Conservation (phyloP, 495 filamentous ascomycete species). For the Penicillium daleae region DNA sequence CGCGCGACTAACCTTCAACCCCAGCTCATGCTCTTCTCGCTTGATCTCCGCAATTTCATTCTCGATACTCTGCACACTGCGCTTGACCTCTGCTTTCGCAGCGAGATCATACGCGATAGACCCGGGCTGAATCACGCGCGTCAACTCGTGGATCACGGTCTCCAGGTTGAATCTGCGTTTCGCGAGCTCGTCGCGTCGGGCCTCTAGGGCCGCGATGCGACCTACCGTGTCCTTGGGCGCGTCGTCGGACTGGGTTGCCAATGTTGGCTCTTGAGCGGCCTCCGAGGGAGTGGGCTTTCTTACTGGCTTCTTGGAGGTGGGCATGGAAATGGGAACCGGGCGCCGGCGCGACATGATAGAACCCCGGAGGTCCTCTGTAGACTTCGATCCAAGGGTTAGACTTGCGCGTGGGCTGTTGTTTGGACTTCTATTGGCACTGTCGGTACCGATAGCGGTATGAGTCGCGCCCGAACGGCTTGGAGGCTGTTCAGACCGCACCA, state of each 20-base stretch:
- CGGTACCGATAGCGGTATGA: conserved; percentile 60
- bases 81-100: conserved; percentile 69
- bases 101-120: conserved; percentile 60
- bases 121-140: conserved; percentile 59
- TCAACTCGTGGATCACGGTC: conserved; percentile 73
- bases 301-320: conserved; percentile 48
- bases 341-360: conserved; percentile 54
- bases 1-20: conserved; percentile 78
- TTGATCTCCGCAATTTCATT: conserved; percentile 78
- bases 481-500: conserved; percentile 50
- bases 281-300: conserved; percentile 59
- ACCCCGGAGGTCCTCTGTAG: conserved; percentile 34
- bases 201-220: conserved; percentile 68
- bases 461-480: conserved; percentile 74
- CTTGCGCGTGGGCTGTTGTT: conserved; percentile 50
- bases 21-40: conserved; percentile 83
- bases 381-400: conserved; percentile 38
- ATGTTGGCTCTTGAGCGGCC: conserved; percentile 43
- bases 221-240: conserved; percentile 57
- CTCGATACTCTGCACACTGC: conserved; percentile 68
- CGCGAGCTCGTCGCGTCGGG: conserved; percentile 64
- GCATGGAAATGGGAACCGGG: conserved; percentile 46
- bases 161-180: conserved; percentile 71
- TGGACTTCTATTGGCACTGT: conserved; percentile 31
- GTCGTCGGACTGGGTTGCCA: conserved; percentile 55